phyloP scores from a whole-genome alignment of 345 rosid genomes.

The Aegle marmelos region DNA sequence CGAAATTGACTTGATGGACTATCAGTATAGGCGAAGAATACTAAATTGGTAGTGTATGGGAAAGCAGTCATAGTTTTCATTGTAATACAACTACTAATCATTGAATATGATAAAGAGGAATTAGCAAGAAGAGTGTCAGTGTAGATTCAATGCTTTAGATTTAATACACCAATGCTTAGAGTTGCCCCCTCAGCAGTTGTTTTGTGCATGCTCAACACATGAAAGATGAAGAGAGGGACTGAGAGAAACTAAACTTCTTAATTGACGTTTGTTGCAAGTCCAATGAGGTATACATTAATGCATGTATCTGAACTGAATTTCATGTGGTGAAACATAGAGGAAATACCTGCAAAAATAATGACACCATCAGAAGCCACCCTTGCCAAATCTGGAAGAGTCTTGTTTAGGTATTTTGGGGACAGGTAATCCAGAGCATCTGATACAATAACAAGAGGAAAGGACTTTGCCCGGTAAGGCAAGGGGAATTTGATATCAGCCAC shows the following conservation, averaged over 20 bases:
- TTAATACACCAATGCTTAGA: not conserved
- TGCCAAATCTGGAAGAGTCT: constrained; percentile 85
- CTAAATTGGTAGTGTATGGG: not conserved
- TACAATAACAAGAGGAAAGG: constrained; percentile 86
- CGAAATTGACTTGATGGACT: not conserved
- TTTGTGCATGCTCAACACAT: not conserved
- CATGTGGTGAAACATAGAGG: not conserved
- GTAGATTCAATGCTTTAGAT: not conserved
- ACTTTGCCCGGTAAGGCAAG: constrained; percentile 82
- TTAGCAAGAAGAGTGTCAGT: not conserved
- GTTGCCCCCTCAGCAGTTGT: not conserved
- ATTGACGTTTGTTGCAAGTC: not conserved
- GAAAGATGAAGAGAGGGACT: not conserved
- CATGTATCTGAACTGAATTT: not conserved
- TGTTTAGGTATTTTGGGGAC: constrained; percentile 91
- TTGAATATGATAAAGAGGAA: not conserved
- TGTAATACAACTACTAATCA: not conserved
- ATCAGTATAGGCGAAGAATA: not conserved
- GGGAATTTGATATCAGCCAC: constrained; percentile 94
- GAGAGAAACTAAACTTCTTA: not conserved
- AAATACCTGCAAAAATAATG: constrained; percentile 72
- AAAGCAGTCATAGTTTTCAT: not conserved
- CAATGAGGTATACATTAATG: not conserved
- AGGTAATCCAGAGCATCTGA: constrained; percentile 95
- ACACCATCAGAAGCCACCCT: constrained; percentile 84